Evolutionary conservation across 345 rosid genomes (phyloP), one percentile per base, ranked within the genome.

Genomic region (Citrus cavaleriei): DNA sequence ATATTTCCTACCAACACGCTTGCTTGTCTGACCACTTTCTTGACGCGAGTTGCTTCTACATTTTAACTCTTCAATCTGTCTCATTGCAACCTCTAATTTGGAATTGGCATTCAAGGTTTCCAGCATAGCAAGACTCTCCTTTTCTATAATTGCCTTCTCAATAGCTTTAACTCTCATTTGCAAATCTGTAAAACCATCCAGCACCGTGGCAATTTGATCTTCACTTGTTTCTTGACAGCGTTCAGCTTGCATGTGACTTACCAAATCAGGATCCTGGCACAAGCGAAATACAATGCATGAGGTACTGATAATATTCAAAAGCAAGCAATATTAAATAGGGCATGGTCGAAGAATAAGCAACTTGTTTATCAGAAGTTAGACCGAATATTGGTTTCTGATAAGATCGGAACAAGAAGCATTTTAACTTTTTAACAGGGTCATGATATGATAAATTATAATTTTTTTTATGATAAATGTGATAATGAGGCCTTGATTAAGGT

Each of bases 81-180:
- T 88, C 80, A 82, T 70, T 16, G 90, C 88, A 54, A 82, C 85
- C 73, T 85, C 90, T 35, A 93, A 90, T 83, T 90, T 90, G 66
- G 94, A 84, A 77, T 79, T 84, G 34, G 86, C 85, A 77, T 82
- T 85, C 4, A 85, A 79, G 64, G 81, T 86, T 84, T 93, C 95
- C 57, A 80, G 86, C 82, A 81, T 65, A 34, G 87, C 84, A 75
- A 86, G 87, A 81, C 86, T 87, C 72, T 94, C 94, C 82, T 84
- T 91, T 80, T 93, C 89, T 80, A 84, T 77, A 21, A 93, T 69
- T 51, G 91, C 86, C 67, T 79, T 88, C 78, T 93, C 97, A 8
- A 94, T 86, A 76, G 92, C 89, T 86, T 82, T 87, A 80, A 96
- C 84, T 81, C 90, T 90, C 80, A 79, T 77, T 32, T 86, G 87